A percentile compares a stretch with the other conserved stretches of the same genome.
Evolutionary conservation across 352 stramenopile species (phyloP).

Genomic region (Aphanomyces cochlioides): DNA sequence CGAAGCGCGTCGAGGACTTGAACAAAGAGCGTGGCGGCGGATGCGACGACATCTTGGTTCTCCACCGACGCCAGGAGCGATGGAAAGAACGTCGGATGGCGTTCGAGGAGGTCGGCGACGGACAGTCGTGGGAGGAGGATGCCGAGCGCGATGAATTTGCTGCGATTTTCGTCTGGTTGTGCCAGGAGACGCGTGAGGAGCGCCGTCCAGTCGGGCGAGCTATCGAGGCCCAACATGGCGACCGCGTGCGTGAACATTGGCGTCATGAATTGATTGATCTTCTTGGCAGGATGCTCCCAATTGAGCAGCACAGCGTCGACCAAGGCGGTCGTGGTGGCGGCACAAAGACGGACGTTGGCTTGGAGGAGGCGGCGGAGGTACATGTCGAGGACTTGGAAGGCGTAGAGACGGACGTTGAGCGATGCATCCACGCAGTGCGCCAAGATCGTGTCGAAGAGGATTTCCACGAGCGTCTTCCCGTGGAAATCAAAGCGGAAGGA

Average conservation of each 20-base stretch:
- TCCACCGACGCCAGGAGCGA: slow-evolving; percentile 58
- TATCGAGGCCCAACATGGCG: slow-evolving; percentile 47
- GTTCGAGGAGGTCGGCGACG: slow-evolving; percentile 37
- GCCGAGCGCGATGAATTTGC: slow-evolving; percentile 61
- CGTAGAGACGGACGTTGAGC: slow-evolving; percentile 68
- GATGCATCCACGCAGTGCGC: slow-evolving; percentile 52
- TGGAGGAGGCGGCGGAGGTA: slow-evolving; percentile 62
- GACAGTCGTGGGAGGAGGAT: slow-evolving; percentile 44
- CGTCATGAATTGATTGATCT: slow-evolving; percentile 84
- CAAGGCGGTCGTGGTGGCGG: slow-evolving; percentile 45
- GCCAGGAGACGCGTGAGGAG: slow-evolving; percentile 53
- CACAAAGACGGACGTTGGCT: slow-evolving; percentile 28
- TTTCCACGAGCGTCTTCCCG: slow-evolving; percentile 39
- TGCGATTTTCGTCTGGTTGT: slow-evolving; percentile 55
- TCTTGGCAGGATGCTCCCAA: slow-evolving; percentile 82
- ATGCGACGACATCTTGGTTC: slow-evolving; percentile 67
- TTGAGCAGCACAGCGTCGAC: slow-evolving; percentile 65
- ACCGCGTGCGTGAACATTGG: slow-evolving; percentile 74
- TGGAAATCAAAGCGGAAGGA: slow-evolving; percentile 37
- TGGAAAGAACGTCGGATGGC: slow-evolving; percentile 48
- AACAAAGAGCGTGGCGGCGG: slow-evolving; percentile 64
- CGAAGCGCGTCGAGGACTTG: slow-evolving; percentile 54
- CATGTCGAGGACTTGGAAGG: slow-evolving; percentile 77
- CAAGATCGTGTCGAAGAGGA: slow-evolving; percentile 53
- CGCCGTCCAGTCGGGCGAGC: slow-evolving; percentile 35